phyloP scores from a whole-genome alignment of 139 green algal genomes.

The Chlorella vulgaris region DNA sequence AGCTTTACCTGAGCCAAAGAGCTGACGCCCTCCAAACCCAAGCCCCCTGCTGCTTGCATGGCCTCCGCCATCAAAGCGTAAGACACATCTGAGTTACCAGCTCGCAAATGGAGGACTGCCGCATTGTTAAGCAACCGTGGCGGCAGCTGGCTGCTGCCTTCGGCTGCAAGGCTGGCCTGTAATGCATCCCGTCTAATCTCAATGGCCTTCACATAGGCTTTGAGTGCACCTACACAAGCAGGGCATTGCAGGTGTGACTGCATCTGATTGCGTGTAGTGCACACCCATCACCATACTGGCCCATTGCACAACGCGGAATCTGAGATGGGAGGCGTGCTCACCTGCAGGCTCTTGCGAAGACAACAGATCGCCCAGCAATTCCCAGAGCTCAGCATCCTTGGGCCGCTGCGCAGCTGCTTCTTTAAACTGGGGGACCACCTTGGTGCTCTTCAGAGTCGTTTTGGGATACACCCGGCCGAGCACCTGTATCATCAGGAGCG shows the following conservation, averaged over 20 bases:
- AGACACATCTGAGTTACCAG: slow-evolving; percentile 45
- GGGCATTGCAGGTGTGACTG: too few relatives aligned
- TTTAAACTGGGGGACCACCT: slow-evolving; percentile 55
- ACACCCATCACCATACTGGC: not conserved
- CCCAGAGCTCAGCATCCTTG: slow-evolving; percentile 69
- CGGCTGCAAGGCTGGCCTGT: slow-evolving; percentile 1
- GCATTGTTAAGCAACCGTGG: slow-evolving; percentile 86
- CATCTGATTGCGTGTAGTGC: not conserved
- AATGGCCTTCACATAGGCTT: slow-evolving; percentile 64
- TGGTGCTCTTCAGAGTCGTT: slow-evolving; percentile 20
- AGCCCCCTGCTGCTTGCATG: slow-evolving; percentile 18
- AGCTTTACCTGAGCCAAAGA: not conserved
- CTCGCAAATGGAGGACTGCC: slow-evolving; percentile 71
- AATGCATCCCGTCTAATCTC: slow-evolving; percentile 40
- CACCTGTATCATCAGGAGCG: slow-evolving; percentile 31
- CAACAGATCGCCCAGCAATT: slow-evolving; percentile 84
- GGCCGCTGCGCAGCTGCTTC: slow-evolving; percentile 48
- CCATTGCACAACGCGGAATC: too few relatives aligned
- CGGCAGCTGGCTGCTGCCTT: slow-evolving; percentile 34
- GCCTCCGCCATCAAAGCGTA: slow-evolving; percentile 57
- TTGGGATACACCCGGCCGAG: slow-evolving; percentile 53
- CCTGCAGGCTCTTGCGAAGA: slow-evolving; percentile 66
- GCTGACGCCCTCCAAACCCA: slow-evolving; percentile 6
- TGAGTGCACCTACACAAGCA: slow-evolving; percentile 47
- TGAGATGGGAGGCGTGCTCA: too few relatives aligned